Evolutionary conservation across 768 basidiomycete genomes (phyloP), one percentile per base, ranked within the genome.

Genomic region (Sporobolomyces pararoseus): DNA sequence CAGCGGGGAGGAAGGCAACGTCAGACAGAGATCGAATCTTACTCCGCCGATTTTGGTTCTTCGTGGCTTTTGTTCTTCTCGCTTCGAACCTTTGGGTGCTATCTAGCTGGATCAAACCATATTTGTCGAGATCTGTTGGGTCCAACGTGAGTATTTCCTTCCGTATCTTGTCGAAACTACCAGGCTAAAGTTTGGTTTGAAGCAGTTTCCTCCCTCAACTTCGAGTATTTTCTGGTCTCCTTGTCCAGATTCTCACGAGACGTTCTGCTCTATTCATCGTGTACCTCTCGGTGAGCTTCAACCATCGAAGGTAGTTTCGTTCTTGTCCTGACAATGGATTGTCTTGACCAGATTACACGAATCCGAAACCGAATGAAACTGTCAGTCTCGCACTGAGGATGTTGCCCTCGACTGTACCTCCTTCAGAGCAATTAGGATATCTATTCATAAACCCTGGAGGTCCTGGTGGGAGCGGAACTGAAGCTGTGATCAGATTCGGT

Each of bases 361-460:
- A 66, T 35, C 68, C 74, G 0, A 23, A 37, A 25, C 34, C 68
- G 27, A 57, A 67, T 52, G 70, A 72, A 29, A 66, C 63, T 4
- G 71, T 75, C 32, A 68, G 65, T 4, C 68, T 75, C 34, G 71
- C 71, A 0, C 49, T 75, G 2, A 61, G 74, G 12, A 68, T 65
- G 54, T 50, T 75, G 17, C 74, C 74, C 1, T 65, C 74, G 14
- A 68, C 68, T 7, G 69, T 39, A 0, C 68, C 74, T 1, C 60
- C 50, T 2, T 46, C 35, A 0, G 74, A 70, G 13, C 71, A 61
- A 12, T 60, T 72, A 4, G 74, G 74, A 4, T 61, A 63, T 23
- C 57, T 75, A 6, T 63, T 73, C 49, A 66, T 65, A 19, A 73
- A 74, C 61, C 73, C 73, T 1, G 73, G 74, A 7, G 74, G 74